Percentiles rank a stretch among this genome's conserved stretches.
These are phyloP conservation scores for Dalbergia cochinchinensis DNA, from an alignment of 306 rosid species.

Conservation along the genomic window DNA sequence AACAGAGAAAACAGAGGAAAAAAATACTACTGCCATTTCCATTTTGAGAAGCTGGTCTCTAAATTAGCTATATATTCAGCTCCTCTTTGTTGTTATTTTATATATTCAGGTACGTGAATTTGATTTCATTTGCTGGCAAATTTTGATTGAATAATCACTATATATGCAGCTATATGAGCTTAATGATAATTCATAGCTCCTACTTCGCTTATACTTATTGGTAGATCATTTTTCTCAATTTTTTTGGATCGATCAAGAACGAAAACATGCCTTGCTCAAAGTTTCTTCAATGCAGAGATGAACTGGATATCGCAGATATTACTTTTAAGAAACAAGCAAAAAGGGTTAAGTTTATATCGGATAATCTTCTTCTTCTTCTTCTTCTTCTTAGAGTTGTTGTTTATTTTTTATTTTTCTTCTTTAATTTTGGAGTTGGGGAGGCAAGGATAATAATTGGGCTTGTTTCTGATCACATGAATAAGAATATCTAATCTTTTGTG, in stretches of 20 bases:
- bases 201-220: neutral
- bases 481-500: neutral
- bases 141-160: neutral
- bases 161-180: neutral
- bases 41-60: constrained; percentile 37
- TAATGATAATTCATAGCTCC: neutral
- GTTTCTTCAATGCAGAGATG: neutral
- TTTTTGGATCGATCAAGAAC: constrained; percentile 17
- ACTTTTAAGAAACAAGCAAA: neutral
- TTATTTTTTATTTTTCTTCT: too few relatives aligned
- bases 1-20: neutral
- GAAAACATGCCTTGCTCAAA: neutral
- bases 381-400: too few relatives aligned
- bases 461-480: constrained; percentile 3
- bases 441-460: neutral
- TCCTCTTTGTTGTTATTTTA: constrained; percentile 34
- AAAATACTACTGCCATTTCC: constrained; percentile 50
- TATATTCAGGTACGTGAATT: constrained; percentile 50
- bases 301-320: neutral
- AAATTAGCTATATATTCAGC: constrained; percentile 25
- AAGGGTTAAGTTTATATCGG: neutral
- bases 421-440: neutral
- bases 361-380: too few relatives aligned
- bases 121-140: neutral
- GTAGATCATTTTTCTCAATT: neutral